Evolutionary conservation across 1,284 basidiomycete genomes (phyloP).

Genomic region (Microbotryum scabiosae): DNA sequence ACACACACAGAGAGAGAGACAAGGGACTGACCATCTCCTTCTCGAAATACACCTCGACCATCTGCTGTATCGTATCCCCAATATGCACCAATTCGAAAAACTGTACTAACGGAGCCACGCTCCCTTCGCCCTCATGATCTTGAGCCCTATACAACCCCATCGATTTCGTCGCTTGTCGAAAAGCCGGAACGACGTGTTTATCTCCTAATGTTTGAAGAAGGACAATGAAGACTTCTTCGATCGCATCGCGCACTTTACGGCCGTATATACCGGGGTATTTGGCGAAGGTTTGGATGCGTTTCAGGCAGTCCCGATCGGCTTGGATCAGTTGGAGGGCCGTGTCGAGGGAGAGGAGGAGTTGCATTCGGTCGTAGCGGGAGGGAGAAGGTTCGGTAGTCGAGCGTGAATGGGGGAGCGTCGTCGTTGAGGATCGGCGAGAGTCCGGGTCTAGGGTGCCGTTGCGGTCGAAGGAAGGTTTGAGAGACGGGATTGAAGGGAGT

Average conservation of each 20-base stretch:
- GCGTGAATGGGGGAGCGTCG: neutral
- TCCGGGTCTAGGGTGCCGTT: too few species aligned
- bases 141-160: slow-evolving; percentile 81
- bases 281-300: slow-evolving; percentile 81
- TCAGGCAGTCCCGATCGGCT: slow-evolving; percentile 77
- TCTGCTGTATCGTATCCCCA: slow-evolving; percentile 93
- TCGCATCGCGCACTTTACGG: slow-evolving; percentile 40
- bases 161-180: slow-evolving; percentile 69
- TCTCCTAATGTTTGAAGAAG: slow-evolving; percentile 69
- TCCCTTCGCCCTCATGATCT: slow-evolving; percentile 58
- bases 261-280: slow-evolving; percentile 69
- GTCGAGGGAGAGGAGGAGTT: slow-evolving; percentile 83
- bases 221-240: slow-evolving; percentile 84
- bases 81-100: slow-evolving; percentile 97
- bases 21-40: slow-evolving; percentile 66
- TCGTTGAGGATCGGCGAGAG: too few species aligned
- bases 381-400: neutral
- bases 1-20: too few species aligned
- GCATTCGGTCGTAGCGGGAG: slow-evolving; percentile 45
- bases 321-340: slow-evolving; percentile 86
- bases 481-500: too few species aligned
- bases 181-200: slow-evolving; percentile 76
- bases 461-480: too few species aligned
- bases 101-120: slow-evolving; percentile 82
- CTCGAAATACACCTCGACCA: slow-evolving; percentile 96